These are phyloP conservation scores for Chondrus crispus DNA, from an alignment of 23 red algal genomes.

Conservation along the genomic window DNA sequence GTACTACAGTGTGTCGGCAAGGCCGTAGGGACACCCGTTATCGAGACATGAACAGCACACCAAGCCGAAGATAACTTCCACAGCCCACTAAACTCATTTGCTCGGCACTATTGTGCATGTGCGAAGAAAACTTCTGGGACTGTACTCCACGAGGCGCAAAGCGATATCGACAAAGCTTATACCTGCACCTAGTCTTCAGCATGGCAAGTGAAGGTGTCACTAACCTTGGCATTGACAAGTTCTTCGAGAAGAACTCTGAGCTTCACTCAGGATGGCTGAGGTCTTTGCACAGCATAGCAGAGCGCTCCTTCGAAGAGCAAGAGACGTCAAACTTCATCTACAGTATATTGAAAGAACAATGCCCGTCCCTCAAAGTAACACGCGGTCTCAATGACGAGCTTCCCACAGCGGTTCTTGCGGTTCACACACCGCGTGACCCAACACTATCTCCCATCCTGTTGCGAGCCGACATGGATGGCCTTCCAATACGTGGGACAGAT, in stretches of 20 bases:
- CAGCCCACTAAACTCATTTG: no score
- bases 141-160: no score
- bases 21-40: no score
- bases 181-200: no score
- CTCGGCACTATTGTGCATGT: no score
- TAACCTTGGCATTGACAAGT: neutral
- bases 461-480: conserved; percentile 24
- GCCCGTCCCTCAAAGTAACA: neutral
- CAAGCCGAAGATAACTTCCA: no score
- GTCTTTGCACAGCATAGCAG: neutral
- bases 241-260: neutral
- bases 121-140: no score
- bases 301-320: conserved; percentile 27
- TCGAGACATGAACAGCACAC: no score
- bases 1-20: no score
- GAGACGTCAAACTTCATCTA: neutral
- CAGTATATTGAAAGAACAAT: neutral
- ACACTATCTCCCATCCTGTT: neutral
- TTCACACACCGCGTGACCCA: neutral
- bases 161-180: no score
- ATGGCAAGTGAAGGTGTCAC: no score
- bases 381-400: neutral
- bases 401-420: neutral
- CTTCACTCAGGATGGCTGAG: conserved; percentile 13
- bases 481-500: neutral